phyloP scores from a whole-genome alignment of 208 protist species.

The Leishmania major region DNA sequence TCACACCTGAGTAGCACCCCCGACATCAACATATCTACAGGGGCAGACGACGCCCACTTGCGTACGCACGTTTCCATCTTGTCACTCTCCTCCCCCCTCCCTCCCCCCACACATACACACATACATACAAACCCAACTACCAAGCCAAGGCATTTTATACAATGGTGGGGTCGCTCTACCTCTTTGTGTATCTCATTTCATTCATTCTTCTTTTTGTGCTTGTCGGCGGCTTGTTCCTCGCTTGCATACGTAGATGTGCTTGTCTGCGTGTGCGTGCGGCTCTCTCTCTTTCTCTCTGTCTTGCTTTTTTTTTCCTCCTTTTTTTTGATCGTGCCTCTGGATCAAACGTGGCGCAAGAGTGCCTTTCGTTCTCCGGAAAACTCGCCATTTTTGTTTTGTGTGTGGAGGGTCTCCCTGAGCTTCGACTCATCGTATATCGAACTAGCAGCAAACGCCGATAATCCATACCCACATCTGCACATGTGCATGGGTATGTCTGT shows the following conservation, averaged over 20 bases:
- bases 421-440: background rate
- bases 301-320: background rate
- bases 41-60: background rate
- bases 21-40: background rate
- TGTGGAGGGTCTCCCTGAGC: background rate
- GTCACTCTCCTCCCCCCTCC: background rate
- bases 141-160: slow-evolving; percentile 5
- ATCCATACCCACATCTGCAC: background rate
- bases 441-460: background rate
- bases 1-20: background rate
- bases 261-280: background rate
- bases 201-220: background rate
- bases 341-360: background rate
- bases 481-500: background rate
- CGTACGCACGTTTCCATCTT: too few species aligned
- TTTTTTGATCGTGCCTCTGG: background rate
- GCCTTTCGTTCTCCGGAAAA: background rate
- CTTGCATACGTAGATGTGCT: background rate
- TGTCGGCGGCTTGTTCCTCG: background rate
- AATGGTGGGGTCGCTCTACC: background rate
- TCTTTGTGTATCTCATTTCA: background rate
- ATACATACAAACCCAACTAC: background rate
- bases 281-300: background rate
- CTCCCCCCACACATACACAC: background rate
- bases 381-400: background rate